These are phyloP conservation scores for Colletotrichum incanum DNA, from an alignment of 2,329 filamentous ascomycete genomes.

Conservation along the genomic window DNA sequence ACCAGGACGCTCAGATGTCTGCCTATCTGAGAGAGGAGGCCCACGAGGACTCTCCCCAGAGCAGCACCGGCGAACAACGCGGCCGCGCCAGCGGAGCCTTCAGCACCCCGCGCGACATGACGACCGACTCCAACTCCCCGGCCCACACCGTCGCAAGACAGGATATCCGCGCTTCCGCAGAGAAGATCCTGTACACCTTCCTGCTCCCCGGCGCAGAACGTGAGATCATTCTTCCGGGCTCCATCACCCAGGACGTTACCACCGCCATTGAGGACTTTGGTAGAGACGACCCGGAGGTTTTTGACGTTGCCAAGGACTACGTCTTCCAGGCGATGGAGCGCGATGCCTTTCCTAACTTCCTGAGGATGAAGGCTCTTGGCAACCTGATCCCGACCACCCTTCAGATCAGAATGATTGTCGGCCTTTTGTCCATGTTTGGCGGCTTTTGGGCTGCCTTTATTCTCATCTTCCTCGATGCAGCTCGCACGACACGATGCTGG, in stretches of 20 bases:
- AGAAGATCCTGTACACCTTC: constrained; percentile 99
- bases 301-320: constrained; percentile 98
- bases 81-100: constrained; percentile 69
- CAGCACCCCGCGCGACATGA: constrained; percentile 73
- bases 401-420: constrained; percentile 87
- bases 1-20: constrained; percentile 91
- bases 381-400: constrained; percentile 95
- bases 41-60: constrained; percentile 68
- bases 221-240: constrained; percentile 93
- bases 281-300: constrained; percentile 96
- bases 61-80: constrained; percentile 60
- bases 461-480: constrained; percentile 90
- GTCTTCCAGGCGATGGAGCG: constrained; percentile 99
- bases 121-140: constrained; percentile 85
- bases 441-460: constrained; percentile 96
- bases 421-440: constrained; percentile 88
- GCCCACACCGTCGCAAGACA: constrained; percentile 87
- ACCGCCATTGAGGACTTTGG: constrained; percentile 90
- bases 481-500: constrained; percentile 84
- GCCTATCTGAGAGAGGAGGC: constrained; percentile 84
- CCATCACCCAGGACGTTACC: constrained; percentile 89
- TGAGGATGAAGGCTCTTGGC: constrained; percentile 94
- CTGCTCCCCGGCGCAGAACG: constrained; percentile 94
- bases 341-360: constrained; percentile 97
- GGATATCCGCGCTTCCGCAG: constrained; percentile 92